Percentiles rank a stretch among this genome's conserved stretches.
Evolutionary conservation across 1,284 basidiomycete species (phyloP).

Genomic region (Hypsizygus ulmarius): DNA sequence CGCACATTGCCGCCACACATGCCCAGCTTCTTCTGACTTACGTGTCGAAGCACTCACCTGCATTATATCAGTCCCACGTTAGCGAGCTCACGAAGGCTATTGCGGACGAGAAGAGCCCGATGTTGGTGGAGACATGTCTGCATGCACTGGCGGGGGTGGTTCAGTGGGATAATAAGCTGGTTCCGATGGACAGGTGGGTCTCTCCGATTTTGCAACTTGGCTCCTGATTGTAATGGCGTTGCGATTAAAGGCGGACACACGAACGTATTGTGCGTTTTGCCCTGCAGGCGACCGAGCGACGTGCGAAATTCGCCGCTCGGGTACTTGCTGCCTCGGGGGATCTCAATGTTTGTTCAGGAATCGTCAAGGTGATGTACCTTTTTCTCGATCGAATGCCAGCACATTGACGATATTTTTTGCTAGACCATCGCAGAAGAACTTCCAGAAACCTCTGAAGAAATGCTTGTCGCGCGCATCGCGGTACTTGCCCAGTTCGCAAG

Average conservation of each 20-base stretch:
- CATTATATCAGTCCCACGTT: slow-evolving; percentile 72
- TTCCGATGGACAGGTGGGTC: slow-evolving; percentile 65
- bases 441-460: slow-evolving; percentile 46
- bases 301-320: slow-evolving; percentile 88
- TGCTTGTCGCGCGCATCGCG: slow-evolving; percentile 65
- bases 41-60: slow-evolving; percentile 78
- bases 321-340: slow-evolving; percentile 65
- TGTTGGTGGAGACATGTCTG: slow-evolving; percentile 66
- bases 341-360: slow-evolving; percentile 46
- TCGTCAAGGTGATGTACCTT: slow-evolving; percentile 60
- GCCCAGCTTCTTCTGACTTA: slow-evolving; percentile 54
- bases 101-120: slow-evolving; percentile 54
- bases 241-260: slow-evolving; percentile 50
- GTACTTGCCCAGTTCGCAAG: slow-evolving; percentile 77
- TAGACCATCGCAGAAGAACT: slow-evolving; percentile 62
- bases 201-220: no score
- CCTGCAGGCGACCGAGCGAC: slow-evolving; percentile 57
- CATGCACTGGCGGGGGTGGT: slow-evolving; percentile 74
- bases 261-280: slow-evolving; percentile 68
- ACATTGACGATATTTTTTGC: not conserved
- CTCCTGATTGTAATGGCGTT: no score
- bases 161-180: slow-evolving; percentile 54
- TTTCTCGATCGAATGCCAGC: not conserved
- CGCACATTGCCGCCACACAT: slow-evolving; percentile 39
- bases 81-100: slow-evolving; percentile 73